Conservation (phyloP, 257 asterid genomes). For the Plantago ovata region DNA sequence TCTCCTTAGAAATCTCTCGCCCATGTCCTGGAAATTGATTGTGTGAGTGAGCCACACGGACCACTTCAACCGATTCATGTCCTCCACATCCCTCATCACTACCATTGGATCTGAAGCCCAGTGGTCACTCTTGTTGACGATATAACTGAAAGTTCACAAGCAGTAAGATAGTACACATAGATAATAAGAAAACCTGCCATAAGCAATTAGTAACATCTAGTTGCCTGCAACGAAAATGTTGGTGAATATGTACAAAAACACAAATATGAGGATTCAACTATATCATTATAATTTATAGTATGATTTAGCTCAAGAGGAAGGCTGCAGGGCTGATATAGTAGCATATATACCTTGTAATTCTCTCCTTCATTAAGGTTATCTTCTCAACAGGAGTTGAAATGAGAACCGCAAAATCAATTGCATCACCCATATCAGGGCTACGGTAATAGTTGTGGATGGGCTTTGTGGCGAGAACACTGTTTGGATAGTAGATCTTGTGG, state of each 20-base stretch:
- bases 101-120: conserved; percentile 44
- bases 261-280: neutral
- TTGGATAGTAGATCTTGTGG: conserved; percentile 49
- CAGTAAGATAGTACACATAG: no score
- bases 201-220: neutral
- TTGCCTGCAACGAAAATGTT: neutral
- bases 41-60: conserved; percentile 50
- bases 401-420: conserved; percentile 42
- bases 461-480: conserved; percentile 42
- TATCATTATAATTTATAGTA: no score
- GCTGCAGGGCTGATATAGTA: neutral
- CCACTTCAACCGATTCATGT: conserved; percentile 32
- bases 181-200: neutral
- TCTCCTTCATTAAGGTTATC: conserved; percentile 39
- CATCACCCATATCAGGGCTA: conserved; percentile 59
- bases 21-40: conserved; percentile 49
- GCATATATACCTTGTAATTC: conserved; percentile 40
- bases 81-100: conserved; percentile 34
- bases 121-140: conserved; percentile 48
- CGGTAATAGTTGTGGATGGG: conserved; percentile 48
- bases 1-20: conserved; percentile 38
- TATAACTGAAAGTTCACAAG: conserved; percentile 22
- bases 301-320: neutral
- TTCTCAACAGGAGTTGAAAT: conserved; percentile 49
- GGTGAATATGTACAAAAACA: neutral